Base-by-base conservation (phyloP, 495 filamentous ascomycete species). In the Neurospora sp. region DNA sequence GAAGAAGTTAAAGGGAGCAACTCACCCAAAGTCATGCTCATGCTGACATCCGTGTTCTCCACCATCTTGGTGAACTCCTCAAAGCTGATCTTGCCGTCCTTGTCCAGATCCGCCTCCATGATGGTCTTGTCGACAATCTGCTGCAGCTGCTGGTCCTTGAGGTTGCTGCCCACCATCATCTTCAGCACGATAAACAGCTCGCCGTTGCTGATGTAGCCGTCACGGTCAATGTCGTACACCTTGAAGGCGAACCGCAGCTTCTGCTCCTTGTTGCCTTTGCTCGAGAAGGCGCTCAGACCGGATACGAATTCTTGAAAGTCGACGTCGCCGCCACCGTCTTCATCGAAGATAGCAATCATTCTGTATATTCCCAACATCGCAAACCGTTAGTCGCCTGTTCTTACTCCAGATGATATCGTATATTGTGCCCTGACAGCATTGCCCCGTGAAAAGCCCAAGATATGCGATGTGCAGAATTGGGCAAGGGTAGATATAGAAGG, bases 81-180 rank as follows among this genome's bases (percentile, higher is more conserved):
- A 78, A 99, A 99, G 85, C 93, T 97, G 85, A 99, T 98, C 87
- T 97, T 97, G 75, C 96, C 96, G 83, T 99, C 96, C 53, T 89
- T 87, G 82, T 99, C 96, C 78, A 92, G 88, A 82, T 99, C 96
- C 61, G 96, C 96, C 85, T 99, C 96, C 96, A 98, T 98, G 79
- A 99, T 99, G 70, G 96, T 99, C 89, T 99, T 99, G 84, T 99
- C 96, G 74, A 99, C 96, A 75, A 94, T 94, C 86, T 95, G 96
- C 83, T 99, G 96, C 83, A 99, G 84, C 84, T 99, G 96, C 83
- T 97, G 91, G 80, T 99, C 96, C 88, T 99, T 99, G 79, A 99
- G 84, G 84, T 99, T 99, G 84, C 94, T 98, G 65, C 96, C 96
- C 74, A 99, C 96, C 96, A 99, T 99, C 96, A 99, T 99, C 90